These are phyloP conservation scores for Zangia roseola DNA, from an alignment of 768 basidiomycete genomes.

Conservation along the genomic window DNA sequence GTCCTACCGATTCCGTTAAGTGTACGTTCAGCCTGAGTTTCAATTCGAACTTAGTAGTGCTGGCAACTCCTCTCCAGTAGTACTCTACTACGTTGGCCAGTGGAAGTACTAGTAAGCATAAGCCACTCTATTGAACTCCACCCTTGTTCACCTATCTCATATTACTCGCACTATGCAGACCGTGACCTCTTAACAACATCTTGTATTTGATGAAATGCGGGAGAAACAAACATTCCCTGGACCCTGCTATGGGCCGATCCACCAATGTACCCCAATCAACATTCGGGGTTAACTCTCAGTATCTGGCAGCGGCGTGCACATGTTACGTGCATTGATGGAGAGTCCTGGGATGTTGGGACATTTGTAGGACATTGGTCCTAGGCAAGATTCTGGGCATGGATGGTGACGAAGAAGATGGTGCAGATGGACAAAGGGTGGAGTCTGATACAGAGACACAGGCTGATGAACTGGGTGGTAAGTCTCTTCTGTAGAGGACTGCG, in stretches of 20 bases:
- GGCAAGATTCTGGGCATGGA: not conserved
- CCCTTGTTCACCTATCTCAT: too few relatives aligned
- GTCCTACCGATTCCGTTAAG: too few relatives aligned
- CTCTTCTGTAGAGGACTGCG: not conserved
- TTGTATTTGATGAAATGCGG: constrained; percentile 29
- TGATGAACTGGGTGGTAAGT: constrained; percentile 26
- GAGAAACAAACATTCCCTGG: constrained; percentile 18
- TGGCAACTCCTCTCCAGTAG: too few relatives aligned
- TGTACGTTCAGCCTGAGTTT: too few relatives aligned
- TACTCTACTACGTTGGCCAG: too few relatives aligned
- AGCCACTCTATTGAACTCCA: too few relatives aligned
- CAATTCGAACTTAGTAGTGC: too few relatives aligned
- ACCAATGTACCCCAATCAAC: constrained; percentile 6
- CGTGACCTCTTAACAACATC: constrained; percentile 30
- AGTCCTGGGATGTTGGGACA: constrained; percentile 54
- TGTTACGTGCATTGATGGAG: constrained; percentile 65
- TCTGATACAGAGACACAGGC: constrained; percentile 32
- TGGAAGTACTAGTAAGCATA: too few relatives aligned
- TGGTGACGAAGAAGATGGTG: constrained; percentile 14
- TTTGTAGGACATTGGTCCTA: not conserved
- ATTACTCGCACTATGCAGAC: too few relatives aligned
- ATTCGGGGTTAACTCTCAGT: constrained; percentile 3
- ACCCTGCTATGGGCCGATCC: constrained; percentile 22
- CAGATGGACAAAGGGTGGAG: constrained; percentile 30
- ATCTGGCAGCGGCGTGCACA: constrained; percentile 21